Percentiles rank a stretch among this genome's conserved stretches.
phyloP scores from a whole-genome alignment of 1,284 basidiomycete genomes.

The Neolentinus lepideus region DNA sequence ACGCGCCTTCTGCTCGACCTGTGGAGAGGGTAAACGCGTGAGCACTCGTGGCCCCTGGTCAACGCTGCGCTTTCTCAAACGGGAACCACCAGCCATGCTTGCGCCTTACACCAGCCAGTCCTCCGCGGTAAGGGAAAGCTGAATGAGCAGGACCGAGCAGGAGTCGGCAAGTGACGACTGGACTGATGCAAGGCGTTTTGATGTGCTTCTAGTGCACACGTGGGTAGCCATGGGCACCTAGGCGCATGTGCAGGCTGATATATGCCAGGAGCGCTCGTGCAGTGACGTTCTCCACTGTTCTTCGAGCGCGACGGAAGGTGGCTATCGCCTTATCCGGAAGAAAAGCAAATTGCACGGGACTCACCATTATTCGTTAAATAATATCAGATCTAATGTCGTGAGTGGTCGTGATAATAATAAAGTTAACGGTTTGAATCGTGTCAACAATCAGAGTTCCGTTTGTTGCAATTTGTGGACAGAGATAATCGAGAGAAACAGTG shows the following conservation, averaged over 20 bases:
- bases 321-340: neutral
- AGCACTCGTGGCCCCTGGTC: conserved; percentile 33
- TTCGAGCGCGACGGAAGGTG: neutral
- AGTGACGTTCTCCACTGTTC: neutral
- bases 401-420: neutral
- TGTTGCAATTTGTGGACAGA: neutral
- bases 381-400: neutral
- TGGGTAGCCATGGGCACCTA: neutral
- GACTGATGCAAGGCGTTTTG: neutral
- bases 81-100: conserved; percentile 19
- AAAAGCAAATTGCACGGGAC: neutral
- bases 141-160: neutral
- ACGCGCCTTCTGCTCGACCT: conserved; percentile 29
- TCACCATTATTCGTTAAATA: neutral
- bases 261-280: neutral
- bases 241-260: neutral
- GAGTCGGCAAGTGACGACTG: neutral
- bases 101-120: conserved; percentile 1
- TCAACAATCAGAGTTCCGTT: neutral
- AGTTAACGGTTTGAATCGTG: neutral
- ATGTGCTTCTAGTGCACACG: conserved; percentile 3
- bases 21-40: conserved; percentile 39
- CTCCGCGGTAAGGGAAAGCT: neutral
- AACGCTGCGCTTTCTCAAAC: conserved; percentile 21
- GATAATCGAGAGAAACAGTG: too few relatives aligned